Conservation (phyloP, 2,329 filamentous ascomycete genomes). For the Trichoderma simmonsii region DNA sequence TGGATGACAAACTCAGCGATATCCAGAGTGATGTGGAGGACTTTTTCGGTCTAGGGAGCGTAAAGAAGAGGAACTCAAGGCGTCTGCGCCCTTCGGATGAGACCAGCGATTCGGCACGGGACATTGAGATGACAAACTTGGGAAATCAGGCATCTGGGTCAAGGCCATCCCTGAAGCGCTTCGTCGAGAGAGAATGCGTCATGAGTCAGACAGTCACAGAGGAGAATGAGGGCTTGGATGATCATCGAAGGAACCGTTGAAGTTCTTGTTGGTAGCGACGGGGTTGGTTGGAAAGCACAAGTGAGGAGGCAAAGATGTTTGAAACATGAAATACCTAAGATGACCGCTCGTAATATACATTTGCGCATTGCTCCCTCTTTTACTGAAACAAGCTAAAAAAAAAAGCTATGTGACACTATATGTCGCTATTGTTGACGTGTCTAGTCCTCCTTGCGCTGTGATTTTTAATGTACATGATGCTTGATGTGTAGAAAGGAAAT, state of each 20-base stretch:
- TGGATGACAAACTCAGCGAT: slow-evolving; percentile 38
- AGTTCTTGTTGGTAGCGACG: neutral
- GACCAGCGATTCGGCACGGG: slow-evolving; percentile 29
- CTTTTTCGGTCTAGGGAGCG: slow-evolving; percentile 28
- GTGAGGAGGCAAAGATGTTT: neutral
- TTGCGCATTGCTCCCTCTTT: neutral
- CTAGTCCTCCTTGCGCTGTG: neutral
- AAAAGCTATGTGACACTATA: neutral
- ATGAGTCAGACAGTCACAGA: slow-evolving; percentile 38
- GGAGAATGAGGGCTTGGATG: slow-evolving; percentile 27
- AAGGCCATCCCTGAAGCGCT: slow-evolving; percentile 21
- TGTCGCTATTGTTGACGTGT: neutral
- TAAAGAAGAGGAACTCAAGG: slow-evolving; percentile 26
- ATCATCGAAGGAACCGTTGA: neutral
- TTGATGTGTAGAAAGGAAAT: slow-evolving; percentile 11
- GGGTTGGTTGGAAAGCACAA: neutral
- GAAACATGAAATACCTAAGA: slow-evolving; percentile 19
- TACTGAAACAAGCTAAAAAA: neutral
- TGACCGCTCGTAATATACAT: slow-evolving; percentile 25
- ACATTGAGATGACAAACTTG: slow-evolving; percentile 32
- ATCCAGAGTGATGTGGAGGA: slow-evolving; percentile 34
- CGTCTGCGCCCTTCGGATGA: slow-evolving; percentile 29
- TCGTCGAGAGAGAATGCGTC: slow-evolving; percentile 35
- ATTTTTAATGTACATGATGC: slow-evolving; percentile 6
- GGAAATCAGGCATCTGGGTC: slow-evolving; percentile 21